These are phyloP conservation scores for Ceratobasidium sp. DNA, from an alignment of 1,284 basidiomycete species.

Conservation along the genomic window DNA sequence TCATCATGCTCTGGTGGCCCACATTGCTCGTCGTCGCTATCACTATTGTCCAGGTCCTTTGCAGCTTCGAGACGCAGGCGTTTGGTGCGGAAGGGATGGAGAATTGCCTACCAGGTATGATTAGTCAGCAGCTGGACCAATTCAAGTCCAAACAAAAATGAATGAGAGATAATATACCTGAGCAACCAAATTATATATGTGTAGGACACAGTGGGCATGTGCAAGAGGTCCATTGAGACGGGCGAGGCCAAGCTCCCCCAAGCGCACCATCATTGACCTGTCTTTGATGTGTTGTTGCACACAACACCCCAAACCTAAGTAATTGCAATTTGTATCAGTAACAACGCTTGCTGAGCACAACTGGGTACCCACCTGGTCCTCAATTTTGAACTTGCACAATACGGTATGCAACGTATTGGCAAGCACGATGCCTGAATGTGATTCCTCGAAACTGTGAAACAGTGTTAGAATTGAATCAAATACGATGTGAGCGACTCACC, in stretches of 20 bases:
- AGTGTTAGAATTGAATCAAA: neutral
- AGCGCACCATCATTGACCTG: neutral
- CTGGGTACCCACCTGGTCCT: neutral
- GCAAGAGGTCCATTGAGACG: neutral
- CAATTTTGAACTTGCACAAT: slow-evolving; percentile 2
- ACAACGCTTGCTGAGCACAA: neutral
- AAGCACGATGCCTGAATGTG: neutral
- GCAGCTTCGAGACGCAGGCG: neutral
- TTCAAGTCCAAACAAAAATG: neutral
- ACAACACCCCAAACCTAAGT: slow-evolving; percentile 12
- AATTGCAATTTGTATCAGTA: neutral
- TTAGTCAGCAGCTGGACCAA: neutral
- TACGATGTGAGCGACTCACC: neutral
- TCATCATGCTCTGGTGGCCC: neutral
- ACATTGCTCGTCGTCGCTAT: neutral
- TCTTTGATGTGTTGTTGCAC: slow-evolving; percentile 7
- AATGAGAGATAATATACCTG: neutral
- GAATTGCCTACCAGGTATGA: neutral
- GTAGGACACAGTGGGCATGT: neutral
- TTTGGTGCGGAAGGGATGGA: neutral
- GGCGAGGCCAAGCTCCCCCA: neutral
- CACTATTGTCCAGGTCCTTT: neutral
- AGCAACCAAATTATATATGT: neutral
- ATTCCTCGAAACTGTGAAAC: neutral
- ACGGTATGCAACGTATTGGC: neutral